Base-by-base conservation (phyloP, 306 rosid genomes). In the Geum urbanum region DNA sequence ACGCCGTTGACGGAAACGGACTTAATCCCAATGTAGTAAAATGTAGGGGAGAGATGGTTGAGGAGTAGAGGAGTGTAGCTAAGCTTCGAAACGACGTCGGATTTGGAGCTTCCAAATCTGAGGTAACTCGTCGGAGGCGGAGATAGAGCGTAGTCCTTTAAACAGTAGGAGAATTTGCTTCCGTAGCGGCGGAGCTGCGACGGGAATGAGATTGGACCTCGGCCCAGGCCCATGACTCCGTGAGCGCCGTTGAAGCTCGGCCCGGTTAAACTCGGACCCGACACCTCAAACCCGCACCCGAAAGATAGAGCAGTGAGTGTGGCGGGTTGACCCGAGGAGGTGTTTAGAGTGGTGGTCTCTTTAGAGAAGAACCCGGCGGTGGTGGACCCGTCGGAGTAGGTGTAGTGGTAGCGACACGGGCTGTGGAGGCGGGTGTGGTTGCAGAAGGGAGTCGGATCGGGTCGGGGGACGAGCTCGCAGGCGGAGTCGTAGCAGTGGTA, bases 221-320 rank as follows among this genome's bases (percentile, higher is more conserved):
- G 65, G 7, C 95, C 96, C 66, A 90, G 78, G 60, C 96, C 97
- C 90, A 90, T 74, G 5, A 90, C 95, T 0, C 96, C 96, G 16
- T 88, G 83, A 2, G 94, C 92, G 7, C 92, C 92, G 59, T 77
- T 79, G 68, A 87, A 84, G 67, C 80, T 80, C 11, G 77, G 13
- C 2, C 92, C 96, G 4, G 89, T 77, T 1, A 87, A 72, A 50
- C 92, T 84, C 32, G 94, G 89, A 37, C 95, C 95, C 0, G 87
- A 79, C 39, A 73, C 63, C 61, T 79, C 78, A 69, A 90, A 88
- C 5, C 78, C 88, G 69, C 96, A 90, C 2, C 96, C 96, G 79
- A 90, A 90, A 0, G 77, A 14, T 0, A 90, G 41, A 2, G 43
- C 55, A 0, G 6, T 0, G 1, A 84, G 49, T 16, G 14, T 67